phyloP scores from a whole-genome alignment of 2,329 filamentous ascomycete genomes.

The Cladosporium phlei region DNA sequence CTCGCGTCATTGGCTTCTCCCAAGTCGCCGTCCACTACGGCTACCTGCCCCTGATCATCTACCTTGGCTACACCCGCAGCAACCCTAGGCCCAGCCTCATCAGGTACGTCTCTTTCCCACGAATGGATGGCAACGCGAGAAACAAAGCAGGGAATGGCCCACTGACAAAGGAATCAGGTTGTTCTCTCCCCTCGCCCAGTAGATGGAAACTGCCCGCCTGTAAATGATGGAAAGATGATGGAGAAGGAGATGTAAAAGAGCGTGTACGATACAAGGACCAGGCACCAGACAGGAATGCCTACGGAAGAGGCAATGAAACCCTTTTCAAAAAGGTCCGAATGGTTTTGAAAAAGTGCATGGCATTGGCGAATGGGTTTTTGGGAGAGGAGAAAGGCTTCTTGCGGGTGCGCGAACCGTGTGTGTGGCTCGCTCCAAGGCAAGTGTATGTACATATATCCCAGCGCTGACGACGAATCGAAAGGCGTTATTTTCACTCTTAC shows the following conservation, averaged over 20 bases:
- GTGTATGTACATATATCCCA: conserved; percentile 8
- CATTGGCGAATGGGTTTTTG: conserved; percentile 7
- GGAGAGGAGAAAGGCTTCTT: too few species aligned
- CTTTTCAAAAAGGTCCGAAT: not conserved
- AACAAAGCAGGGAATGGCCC: too few species aligned
- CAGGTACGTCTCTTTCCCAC: conserved; percentile 45
- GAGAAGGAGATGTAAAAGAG: not conserved
- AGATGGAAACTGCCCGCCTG: conserved; percentile 14
- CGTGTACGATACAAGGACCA: conserved; percentile 18
- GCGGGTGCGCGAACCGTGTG: conserved; percentile 1
- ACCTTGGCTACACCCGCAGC: conserved; percentile 94
- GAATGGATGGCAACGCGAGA: too few species aligned
- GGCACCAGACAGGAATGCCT: not conserved
- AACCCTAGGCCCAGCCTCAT: conserved; percentile 80
- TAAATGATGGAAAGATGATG: not conserved
- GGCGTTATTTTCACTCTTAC: conserved; percentile 14
- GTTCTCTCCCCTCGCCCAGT: conserved; percentile 31
- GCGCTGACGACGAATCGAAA: conserved; percentile 17
- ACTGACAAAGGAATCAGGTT: conserved; percentile 19
- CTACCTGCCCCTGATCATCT: conserved; percentile 93
- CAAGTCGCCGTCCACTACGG: conserved; percentile 95
- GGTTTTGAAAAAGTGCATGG: conserved; percentile 7
- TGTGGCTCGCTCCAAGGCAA: too few species aligned
- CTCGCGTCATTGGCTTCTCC: conserved; percentile 91
- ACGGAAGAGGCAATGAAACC: not conserved